Base-by-base conservation (phyloP, 768 basidiomycete genomes). In the Daedaleopsis sinensis region DNA sequence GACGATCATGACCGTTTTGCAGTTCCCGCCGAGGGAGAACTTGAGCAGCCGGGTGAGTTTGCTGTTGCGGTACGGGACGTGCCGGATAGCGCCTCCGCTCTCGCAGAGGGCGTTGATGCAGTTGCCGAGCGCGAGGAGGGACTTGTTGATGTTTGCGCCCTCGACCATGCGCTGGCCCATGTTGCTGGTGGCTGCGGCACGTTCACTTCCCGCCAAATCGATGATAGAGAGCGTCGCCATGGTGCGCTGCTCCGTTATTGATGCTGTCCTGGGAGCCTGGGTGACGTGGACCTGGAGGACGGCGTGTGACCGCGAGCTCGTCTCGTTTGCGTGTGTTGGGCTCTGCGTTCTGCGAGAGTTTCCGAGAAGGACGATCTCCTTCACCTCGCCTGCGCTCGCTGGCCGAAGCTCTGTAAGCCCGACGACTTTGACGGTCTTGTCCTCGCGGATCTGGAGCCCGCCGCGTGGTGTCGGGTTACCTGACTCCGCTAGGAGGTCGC, bases 1-100 rank as follows among this genome's bases (percentile, higher is more conserved):
- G 63, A 98, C 96, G 65, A 98, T 94, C 97, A 98, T 99, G 71
- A 97, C 95, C 1, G 97, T 99, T 77, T 96, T 94, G 84, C 97
- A 99, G 74, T 98, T 98, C 7, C 97, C 97, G 1, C 96, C 96
- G 51, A 98, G 85, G 1, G 96, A 96, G 79, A 98, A 98, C 75
- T 98, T 98, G 71, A 98, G 89, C 48, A 98, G 77, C 46, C 97
- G 91, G 0, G 97, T 99, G 65, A 99, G 90, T 77, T 99, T 99
- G 81, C 93, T 94, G 78, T 99, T 97, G 57, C 97, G 86, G 75
- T 98, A 99, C 0, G 97, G 97, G 13, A 99, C 83, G 72, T 98
- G 97, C 38, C 92, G 91, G 60, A 87, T 74, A 27, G 90, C 89
- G 32, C 91, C 91, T 7, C 93, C 93, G 58, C 93, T 94, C 74